A percentile compares a stretch with the other conserved stretches of the same genome.
phyloP scores from a whole-genome alignment of 2,329 filamentous ascomycete species.

The Blastomyces silverae region DNA sequence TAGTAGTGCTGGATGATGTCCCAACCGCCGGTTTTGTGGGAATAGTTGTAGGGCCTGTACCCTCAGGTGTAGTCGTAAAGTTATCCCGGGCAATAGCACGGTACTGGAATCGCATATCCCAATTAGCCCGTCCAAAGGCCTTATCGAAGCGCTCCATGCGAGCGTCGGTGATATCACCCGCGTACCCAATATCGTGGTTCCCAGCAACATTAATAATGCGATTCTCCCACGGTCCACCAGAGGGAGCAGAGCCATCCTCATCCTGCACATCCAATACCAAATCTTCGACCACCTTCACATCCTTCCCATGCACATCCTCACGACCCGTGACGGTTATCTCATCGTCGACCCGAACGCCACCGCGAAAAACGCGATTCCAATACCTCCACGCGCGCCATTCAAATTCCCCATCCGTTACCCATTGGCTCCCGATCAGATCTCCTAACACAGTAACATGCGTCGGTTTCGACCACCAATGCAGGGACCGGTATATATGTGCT shows the following conservation, averaged over 20 bases:
- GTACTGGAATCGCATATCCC: conserved; percentile 70
- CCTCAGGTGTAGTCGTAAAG: conserved; percentile 21
- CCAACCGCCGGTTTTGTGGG: conserved; percentile 21
- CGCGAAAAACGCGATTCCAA: conserved; percentile 73
- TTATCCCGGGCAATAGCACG: conserved; percentile 29
- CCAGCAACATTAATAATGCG: conserved; percentile 84
- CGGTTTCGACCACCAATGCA: conserved; percentile 76
- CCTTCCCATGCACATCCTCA: conserved; percentile 35
- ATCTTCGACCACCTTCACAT: conserved; percentile 25
- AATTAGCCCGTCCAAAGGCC: conserved; percentile 81
- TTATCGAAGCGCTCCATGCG: conserved; percentile 75
- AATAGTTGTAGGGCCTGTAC: conserved; percentile 28
- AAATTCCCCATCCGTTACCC: conserved; percentile 85
- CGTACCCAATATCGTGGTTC: conserved; percentile 96
- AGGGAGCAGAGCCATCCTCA: conserved; percentile 26
- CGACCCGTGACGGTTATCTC: conserved; percentile 33
- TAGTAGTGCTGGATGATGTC: conserved; percentile 13
- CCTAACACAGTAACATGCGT: conserved; percentile 86
- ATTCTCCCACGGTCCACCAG: conserved; percentile 52
- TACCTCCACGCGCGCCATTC: conserved; percentile 62
- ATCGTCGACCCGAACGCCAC: conserved; percentile 55
- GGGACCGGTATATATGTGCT: conserved; percentile 78
- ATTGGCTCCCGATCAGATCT: conserved; percentile 89
- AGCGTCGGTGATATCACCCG: conserved; percentile 74
- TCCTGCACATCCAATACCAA: conserved; percentile 38